phyloP scores from a whole-genome alignment of 352 stramenopile species.

The Phytophthora colocasiae region DNA sequence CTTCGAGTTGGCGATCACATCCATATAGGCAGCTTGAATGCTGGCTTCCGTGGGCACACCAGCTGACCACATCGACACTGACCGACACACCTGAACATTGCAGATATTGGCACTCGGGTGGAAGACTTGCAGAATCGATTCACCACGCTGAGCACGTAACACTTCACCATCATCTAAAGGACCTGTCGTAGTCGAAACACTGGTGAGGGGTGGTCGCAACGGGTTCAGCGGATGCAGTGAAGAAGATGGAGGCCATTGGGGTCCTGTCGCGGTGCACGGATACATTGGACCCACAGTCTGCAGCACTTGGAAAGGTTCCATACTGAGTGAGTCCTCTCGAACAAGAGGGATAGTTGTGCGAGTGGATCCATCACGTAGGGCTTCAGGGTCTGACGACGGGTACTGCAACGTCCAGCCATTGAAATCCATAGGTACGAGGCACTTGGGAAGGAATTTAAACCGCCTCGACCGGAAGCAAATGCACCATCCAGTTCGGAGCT shows the following conservation, averaged over 20 bases:
- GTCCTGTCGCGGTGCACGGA: constrained; percentile 39
- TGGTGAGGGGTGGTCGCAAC: constrained; percentile 31
- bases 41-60: constrained; percentile 83
- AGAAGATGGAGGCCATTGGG: constrained; percentile 34
- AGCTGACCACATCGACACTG: constrained; percentile 88
- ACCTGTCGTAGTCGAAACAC: constrained; percentile 14
- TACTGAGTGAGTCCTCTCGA: constrained; percentile 69
- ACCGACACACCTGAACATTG: constrained; percentile 85
- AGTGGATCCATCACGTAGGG: constrained; percentile 38
- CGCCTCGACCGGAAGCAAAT: constrained; percentile 85
- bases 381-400: constrained; percentile 63
- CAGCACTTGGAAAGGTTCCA: constrained; percentile 63
- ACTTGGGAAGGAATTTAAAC: constrained; percentile 88
- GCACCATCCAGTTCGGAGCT: constrained; percentile 86
- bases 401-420: constrained; percentile 84
- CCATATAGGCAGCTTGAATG: constrained; percentile 86
- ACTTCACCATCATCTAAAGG: constrained; percentile 56
- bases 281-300: constrained; percentile 47
- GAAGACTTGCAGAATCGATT: constrained; percentile 71
- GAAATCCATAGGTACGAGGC: constrained; percentile 87
- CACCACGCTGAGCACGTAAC: constrained; percentile 64
- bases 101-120: constrained; percentile 80
- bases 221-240: constrained; percentile 43
- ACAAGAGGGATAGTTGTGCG: constrained; percentile 54
- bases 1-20: constrained; percentile 80